Evolutionary conservation across 305 asterid species (phyloP), one percentile per base, ranked within the genome.

Genomic region (Solanum hybrid): DNA sequence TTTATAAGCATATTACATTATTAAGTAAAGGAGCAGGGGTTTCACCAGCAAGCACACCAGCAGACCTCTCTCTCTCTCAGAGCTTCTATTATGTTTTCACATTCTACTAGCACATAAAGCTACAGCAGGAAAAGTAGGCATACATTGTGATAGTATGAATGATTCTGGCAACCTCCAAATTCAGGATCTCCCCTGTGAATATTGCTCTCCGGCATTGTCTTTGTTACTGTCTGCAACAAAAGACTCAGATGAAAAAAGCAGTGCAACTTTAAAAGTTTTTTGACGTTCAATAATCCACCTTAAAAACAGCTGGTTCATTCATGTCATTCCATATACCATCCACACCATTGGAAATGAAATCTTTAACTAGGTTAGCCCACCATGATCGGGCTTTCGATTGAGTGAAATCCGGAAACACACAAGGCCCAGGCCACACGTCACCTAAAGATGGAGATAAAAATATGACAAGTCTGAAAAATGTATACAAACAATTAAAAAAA

Each of bases 251-350:
- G 51, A 89, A 37, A 5, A 85, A 89, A 45, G 22, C 38, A 33
- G 61, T 1, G 51, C 45, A 51, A 33, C 15, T 13, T 32, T 33
- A 29, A 37, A 57, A 34, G 79, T 12, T 17, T 79, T 87, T 17
- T 57, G 82, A 75, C 81, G 93, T 72, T n/a, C 26, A 80, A 89
- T 41, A 80, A 89, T 91, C 93, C 93, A 97, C 99, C 99, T 97
- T 96, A 93, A 97, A 97, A 88, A 97, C 93, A 90, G 98, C 98
- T n/a, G 99, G 99, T 90, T 97, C 99, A 75, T 97, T 97, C 99
- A 97, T 97, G 91, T 97, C 99, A 92, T 97, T 97, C 99, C 99
- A 97, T 93, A 97, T 96, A 84, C 99, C 99, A 90, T 97, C 98
- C 89, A 97, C 99, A 34, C 98, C 99, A 92, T 96, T 95, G 65